phyloP scores from a whole-genome alignment of 2,329 filamentous ascomycete genomes.

The Xenoacremonium recifei region DNA sequence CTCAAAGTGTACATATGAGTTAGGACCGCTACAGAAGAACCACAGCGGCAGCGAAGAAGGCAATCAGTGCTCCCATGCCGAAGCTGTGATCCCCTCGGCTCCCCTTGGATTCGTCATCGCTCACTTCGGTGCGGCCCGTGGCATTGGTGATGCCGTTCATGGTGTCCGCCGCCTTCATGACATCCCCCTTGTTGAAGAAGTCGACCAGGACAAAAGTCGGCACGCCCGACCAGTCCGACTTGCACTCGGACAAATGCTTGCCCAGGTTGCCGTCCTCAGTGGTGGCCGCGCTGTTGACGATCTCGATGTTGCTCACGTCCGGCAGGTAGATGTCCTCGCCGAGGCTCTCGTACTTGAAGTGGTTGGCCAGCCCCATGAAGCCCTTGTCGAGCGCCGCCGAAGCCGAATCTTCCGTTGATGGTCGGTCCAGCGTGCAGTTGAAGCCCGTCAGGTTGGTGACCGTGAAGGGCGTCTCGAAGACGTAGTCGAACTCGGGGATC shows the following conservation, averaged over 20 bases:
- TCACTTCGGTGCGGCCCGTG: conserved; percentile 31
- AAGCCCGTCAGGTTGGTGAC: conserved; percentile 62
- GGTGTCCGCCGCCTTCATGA: conserved; percentile 66
- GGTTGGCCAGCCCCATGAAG: conserved; percentile 73
- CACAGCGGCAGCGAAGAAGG: conserved; percentile 42
- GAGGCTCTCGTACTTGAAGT: conserved; percentile 67
- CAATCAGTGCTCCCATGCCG: conserved; percentile 40
- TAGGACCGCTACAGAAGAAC: conserved; percentile 30
- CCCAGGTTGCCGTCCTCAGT: conserved; percentile 52
- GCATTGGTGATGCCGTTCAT: conserved; percentile 56
- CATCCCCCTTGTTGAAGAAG: conserved; percentile 72
- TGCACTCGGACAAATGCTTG: conserved; percentile 53
- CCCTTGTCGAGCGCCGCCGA: conserved; percentile 54
- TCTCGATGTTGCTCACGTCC: conserved; percentile 56
- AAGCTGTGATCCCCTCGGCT: conserved; percentile 18
- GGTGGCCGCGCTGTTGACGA: conserved; percentile 64
- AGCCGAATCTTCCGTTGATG: conserved; percentile 48
- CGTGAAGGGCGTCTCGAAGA: conserved; percentile 74
- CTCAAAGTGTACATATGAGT: not conserved
- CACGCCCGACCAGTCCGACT: conserved; percentile 55
- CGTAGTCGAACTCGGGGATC: conserved; percentile 60
- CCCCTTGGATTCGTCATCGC: conserved; percentile 13
- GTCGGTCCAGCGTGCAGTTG: conserved; percentile 70
- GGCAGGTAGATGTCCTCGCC: conserved; percentile 58
- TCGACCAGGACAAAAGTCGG: conserved; percentile 79